Percentiles rank a stretch among this genome's conserved stretches.
Conservation (phyloP, 2,329 filamentous ascomycete genomes). For the Geosmithia flava region DNA sequence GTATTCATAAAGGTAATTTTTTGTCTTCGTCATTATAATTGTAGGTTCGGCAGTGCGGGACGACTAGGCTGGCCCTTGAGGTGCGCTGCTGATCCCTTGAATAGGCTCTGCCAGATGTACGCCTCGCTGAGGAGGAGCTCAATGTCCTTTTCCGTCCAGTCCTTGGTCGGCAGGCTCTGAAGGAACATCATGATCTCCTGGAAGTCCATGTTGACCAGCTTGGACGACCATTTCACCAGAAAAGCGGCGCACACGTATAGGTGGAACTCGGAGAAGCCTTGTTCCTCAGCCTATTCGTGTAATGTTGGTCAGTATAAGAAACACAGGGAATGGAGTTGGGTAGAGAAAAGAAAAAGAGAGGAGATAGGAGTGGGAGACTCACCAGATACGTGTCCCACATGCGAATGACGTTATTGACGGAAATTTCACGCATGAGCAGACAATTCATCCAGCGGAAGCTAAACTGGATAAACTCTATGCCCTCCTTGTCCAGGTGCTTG, state of each 20-base stretch:
- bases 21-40: conserved; percentile 13
- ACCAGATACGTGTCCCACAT: conserved; percentile 99
- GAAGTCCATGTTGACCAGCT: conserved; percentile 94
- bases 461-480: conserved; percentile 98
- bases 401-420: conserved; percentile 87
- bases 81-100: conserved; percentile 88
- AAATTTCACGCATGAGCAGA: conserved; percentile 93
- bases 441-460: conserved; percentile 99
- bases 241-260: conserved; percentile 97
- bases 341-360: neutral
- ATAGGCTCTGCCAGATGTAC: conserved; percentile 97
- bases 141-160: conserved; percentile 97
- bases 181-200: conserved; percentile 99
- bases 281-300: conserved; percentile 70
- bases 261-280: conserved; percentile 97
- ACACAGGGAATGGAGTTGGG: neutral
- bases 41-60: conserved; percentile 20
- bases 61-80: conserved; percentile 42
- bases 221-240: conserved; percentile 94
- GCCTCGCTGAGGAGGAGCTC: conserved; percentile 91
- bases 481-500: conserved; percentile 79
- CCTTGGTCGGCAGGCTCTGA: conserved; percentile 80
- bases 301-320: neutral
- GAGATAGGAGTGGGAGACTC: conserved; percentile 18
- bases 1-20: neutral